Base-by-base conservation (phyloP, 169 alveolate species). In the Cystoisospora suis region DNA sequence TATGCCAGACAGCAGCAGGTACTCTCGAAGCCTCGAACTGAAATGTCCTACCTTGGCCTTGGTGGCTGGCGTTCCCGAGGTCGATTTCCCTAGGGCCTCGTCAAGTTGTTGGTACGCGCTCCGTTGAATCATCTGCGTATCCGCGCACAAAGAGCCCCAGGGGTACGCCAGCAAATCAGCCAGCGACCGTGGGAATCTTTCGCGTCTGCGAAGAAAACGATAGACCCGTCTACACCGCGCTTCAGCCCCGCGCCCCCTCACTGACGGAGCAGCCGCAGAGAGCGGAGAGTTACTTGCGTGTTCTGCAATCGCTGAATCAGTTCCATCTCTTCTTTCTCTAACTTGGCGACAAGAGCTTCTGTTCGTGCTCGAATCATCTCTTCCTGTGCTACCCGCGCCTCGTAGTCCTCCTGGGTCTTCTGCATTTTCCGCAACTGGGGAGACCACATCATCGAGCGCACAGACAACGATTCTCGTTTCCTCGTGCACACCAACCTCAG, bases 261-360 rank as follows among this genome's bases (percentile, higher is more conserved):
- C 79, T 65, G 75, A 12, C 79, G 42, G 36, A 65, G 79, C 79
- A 65, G 79, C 36, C 79, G 40, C 42, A 65, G 79, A 65, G 29
- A 20, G 56, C 58, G 83, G 83, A 42, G 56, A 72, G 85, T 47
- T 65, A 83, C 88, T 12, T 92, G 94, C 9, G 94, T 92, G 80
- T 92, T 87, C 83, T 92, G 94, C 70, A 92, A 80, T 45, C 94
- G 75, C 86, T 69, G 90, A 42, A 92, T 92, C 46, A 92, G 91
- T 42, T 92, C 94, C 93, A 72, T 92, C 75, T 92, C 94, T 69
- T 92, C 94, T 45, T 80, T 85, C 86, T 92, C 94, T 75, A 92
- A 83, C 70, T 81, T 61, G 9, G 94, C 91, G 53, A 92, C 94
- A 80, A 86, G 81, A 7, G 90, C 90, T 53, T 86, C 90, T 3